Evolutionary conservation across 805 yeast genomes (phyloP), one percentile per base, ranked within the genome.

Genomic region (Sugiyamaella floridensis): DNA sequence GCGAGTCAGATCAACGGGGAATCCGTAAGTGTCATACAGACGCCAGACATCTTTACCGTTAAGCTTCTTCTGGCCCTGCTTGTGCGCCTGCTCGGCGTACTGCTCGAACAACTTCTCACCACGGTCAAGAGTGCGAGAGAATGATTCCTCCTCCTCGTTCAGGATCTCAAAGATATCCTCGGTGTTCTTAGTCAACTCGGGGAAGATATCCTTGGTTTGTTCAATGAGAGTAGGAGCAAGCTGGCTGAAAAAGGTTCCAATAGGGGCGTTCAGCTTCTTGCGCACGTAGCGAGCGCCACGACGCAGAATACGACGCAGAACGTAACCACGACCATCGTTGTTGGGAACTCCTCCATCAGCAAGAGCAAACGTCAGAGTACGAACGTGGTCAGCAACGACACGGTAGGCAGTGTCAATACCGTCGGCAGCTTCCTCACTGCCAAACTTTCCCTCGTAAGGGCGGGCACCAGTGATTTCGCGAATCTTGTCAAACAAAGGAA

Each of bases 311-410:
- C 99, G 86, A 75, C 99, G 85, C 69, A 93, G 76, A 44, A 93
- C 99, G 66, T 93, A 93, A 63, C 99, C 99, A 74, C 99, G 85
- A 63, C 99, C 99, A 68, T 93, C 99, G 66, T 90, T 93, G 74
- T 93, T 93, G 67, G 99, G 99, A 53, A 93, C 97, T 66, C 99
- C 99, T 65, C 99, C 99, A 70, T 93, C 99, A 41, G 96, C 87
- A 55, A 93, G 78, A 48, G 99, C 97, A 71, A 93, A 88, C 2
- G 96, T 88, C 68, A 93, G 78, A 22, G 99, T 93, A 73, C 99
- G 85, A 40, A 93, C 97, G 69, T 93, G 99, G 73, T 93, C 99
- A 52, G 99, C 99, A 61, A 93, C 80, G 44, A 93, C 98, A 71
- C 99, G 82, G 76, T 93, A 93, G 50, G 99, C 98, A 44, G 97